These are phyloP conservation scores for Fraxinus sp. DNA, from an alignment of 305 asterid species.

Conservation along the genomic window DNA sequence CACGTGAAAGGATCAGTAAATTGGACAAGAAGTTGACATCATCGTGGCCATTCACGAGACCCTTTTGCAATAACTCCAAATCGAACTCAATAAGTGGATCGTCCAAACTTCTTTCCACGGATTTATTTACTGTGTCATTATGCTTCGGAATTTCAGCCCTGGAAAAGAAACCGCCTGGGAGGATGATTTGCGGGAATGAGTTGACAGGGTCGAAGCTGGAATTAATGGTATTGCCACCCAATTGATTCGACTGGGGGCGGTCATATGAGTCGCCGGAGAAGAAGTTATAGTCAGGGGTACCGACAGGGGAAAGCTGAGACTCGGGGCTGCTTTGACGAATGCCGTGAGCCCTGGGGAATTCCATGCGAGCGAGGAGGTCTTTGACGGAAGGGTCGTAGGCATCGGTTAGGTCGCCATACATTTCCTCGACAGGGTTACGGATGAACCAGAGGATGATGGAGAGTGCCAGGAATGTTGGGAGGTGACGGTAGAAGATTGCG, in stretches of 20 bases:
- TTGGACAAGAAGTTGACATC: neutral
- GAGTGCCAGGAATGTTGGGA: neutral
- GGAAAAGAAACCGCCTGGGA: neutral
- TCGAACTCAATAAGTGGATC: neutral
- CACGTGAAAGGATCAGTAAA: neutral
- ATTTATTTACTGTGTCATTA: neutral
- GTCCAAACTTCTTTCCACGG: neutral
- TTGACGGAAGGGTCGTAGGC: neutral
- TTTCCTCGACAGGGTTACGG: neutral
- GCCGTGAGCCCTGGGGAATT: neutral
- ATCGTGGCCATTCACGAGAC: neutral
- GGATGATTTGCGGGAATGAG: neutral
- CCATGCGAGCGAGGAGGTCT: neutral
- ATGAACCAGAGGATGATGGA: neutral
- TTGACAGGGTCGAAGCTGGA: neutral
- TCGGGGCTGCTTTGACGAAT: neutral
- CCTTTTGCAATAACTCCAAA: neutral
- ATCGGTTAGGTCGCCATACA: neutral
- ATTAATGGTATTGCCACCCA: neutral
- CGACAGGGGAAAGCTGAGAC: neutral
- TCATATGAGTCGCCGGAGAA: neutral
- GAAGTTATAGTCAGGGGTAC: neutral
- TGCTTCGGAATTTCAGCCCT: neutral
- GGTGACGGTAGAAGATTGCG: neutral
- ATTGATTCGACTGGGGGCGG: neutral